Conservation (phyloP, 495 filamentous ascomycete genomes). For the Collariella sp. region DNA sequence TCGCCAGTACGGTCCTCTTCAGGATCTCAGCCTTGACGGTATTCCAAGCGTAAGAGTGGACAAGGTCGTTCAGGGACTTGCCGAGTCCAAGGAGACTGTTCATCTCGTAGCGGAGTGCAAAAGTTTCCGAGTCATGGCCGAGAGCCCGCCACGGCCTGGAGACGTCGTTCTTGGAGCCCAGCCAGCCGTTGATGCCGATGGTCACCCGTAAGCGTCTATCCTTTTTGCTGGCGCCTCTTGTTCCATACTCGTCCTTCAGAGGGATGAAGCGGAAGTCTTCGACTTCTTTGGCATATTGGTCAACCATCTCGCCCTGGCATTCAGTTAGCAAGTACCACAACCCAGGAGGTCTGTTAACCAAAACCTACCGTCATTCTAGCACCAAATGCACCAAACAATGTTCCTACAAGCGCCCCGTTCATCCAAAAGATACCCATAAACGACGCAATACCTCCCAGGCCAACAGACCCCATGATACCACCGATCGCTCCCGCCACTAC, state of each 20-base stretch:
- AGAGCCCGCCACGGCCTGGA: constrained; percentile 68
- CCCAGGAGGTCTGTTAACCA: not conserved
- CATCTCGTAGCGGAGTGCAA: constrained; percentile 75
- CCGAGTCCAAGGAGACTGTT: constrained; percentile 66
- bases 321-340: constrained; percentile 1
- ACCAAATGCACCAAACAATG: constrained; percentile 81
- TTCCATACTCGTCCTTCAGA: constrained; percentile 43
- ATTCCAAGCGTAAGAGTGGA: constrained; percentile 63
- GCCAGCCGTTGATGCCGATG: constrained; percentile 79
- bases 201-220: constrained; percentile 62
- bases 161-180: constrained; percentile 60
- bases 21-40: constrained; percentile 64
- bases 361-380: constrained; percentile 64
- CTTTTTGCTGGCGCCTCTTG: constrained; percentile 21
- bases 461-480: constrained; percentile 76
- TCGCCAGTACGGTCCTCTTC: constrained; percentile 64
- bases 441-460: constrained; percentile 72
- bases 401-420: constrained; percentile 72
- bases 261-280: constrained; percentile 84
- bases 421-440: constrained; percentile 77
- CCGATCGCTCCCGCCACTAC: constrained; percentile 82
- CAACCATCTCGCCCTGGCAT: constrained; percentile 57
- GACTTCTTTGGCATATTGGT: constrained; percentile 75
- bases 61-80: constrained; percentile 55
- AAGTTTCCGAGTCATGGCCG: constrained; percentile 60